Evolutionary conservation across 305 asterid species (phyloP).

Genomic region (Fraxinus dipetala): DNA sequence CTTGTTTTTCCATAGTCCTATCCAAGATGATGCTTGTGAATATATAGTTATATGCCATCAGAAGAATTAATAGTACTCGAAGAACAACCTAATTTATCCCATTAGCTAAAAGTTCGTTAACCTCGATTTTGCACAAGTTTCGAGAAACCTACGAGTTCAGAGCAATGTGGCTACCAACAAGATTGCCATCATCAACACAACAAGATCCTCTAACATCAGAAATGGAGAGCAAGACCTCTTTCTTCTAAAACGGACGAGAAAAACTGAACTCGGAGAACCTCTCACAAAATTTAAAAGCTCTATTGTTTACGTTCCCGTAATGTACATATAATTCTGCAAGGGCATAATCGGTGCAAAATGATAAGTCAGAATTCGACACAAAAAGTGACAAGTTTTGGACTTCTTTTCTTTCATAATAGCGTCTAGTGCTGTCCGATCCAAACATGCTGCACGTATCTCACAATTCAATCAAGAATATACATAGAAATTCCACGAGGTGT

Average conservation of each 20-base stretch:
- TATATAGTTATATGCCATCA: not conserved
- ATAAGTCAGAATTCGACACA: not conserved
- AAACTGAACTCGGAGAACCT: not conserved
- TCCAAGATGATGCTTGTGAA: not conserved
- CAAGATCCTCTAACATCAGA: not conserved
- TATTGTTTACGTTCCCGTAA: not conserved
- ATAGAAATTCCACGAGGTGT: not conserved
- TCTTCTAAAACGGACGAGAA: not conserved
- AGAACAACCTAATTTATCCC: not conserved
- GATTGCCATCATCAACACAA: not conserved
- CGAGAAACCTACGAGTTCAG: not conserved
- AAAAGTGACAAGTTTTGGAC: not conserved
- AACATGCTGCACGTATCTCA: not conserved
- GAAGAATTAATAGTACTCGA: not conserved
- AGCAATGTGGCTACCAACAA: not conserved
- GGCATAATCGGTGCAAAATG: not conserved
- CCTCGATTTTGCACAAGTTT: not conserved
- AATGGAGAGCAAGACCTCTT: not conserved
- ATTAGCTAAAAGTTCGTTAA: not conserved
- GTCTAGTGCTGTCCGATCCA: not conserved
- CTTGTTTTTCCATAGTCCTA: not conserved
- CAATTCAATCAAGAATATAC: not conserved
- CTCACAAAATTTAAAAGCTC: not conserved
- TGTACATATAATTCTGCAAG: not conserved
- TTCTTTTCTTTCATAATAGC: not conserved